phyloP scores from a whole-genome alignment of 2,329 filamentous ascomycete genomes.

The Botrytis tulipae region DNA sequence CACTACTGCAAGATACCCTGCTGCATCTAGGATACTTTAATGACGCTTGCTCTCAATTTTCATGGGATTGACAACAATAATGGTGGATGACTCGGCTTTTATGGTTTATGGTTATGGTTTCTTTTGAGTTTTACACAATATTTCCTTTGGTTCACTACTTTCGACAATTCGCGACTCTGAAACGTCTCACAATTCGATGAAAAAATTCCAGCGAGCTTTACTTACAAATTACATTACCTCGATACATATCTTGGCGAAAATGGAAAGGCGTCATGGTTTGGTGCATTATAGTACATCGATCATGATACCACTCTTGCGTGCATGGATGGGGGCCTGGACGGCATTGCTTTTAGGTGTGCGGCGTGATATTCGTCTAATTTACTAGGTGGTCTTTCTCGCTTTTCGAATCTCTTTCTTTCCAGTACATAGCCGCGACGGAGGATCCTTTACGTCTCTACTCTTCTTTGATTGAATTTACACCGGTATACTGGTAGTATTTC shows the following conservation, averaged over 20 bases:
- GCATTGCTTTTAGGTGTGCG: constrained; percentile 18
- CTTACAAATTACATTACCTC: constrained; percentile 9
- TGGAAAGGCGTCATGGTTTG: constrained; percentile 14
- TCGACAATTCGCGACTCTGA: background rate
- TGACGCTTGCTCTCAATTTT: constrained; percentile 9
- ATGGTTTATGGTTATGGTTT: background rate
- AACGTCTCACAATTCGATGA: background rate
- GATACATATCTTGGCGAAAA: constrained; percentile 17
- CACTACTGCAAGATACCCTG: constrained; percentile 11
- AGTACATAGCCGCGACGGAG: constrained; percentile 13
- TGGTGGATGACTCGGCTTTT: background rate
- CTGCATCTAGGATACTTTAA: constrained; percentile 16
- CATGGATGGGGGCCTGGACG: constrained; percentile 13
- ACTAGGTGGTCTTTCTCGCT: background rate
- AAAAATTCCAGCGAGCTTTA: background rate
- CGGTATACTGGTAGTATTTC: background rate
- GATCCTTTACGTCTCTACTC: background rate
- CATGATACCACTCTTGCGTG: constrained; percentile 18
- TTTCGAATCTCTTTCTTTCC: constrained; percentile 1
- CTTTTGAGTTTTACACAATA: background rate
- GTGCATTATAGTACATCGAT: constrained; percentile 18
- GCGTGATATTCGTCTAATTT: constrained; percentile 14
- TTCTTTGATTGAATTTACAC: background rate
- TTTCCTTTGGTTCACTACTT: background rate
- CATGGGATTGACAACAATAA: constrained; percentile 9